Percentiles rank a stretch among this genome's conserved stretches.
Evolutionary conservation across 2,329 filamentous ascomycete genomes (phyloP).

Genomic region (Nothomitra cinnamomea): DNA sequence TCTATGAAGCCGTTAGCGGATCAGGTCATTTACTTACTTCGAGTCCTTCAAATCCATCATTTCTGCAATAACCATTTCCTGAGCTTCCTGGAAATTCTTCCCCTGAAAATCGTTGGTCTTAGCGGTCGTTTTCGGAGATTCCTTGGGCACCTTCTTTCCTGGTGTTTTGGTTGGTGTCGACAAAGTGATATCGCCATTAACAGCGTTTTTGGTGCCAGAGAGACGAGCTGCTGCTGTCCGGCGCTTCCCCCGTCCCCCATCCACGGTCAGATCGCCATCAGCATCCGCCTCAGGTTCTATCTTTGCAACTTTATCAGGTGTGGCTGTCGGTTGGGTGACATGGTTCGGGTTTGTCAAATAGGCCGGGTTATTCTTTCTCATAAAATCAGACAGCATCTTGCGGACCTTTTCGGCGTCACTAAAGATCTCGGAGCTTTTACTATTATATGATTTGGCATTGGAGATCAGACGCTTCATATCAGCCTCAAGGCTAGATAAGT

Average conservation of each 20-base stretch:
- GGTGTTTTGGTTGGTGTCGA: conserved; percentile 10
- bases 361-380: conserved; percentile 73
- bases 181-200: background rate
- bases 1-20: background rate
- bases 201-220: background rate
- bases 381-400: conserved; percentile 74
- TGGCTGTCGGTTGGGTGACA: background rate
- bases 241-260: conserved; percentile 5
- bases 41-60: conserved; percentile 50
- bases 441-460: conserved; percentile 75
- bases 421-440: conserved; percentile 52
- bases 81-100: conserved; percentile 65
- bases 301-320: background rate
- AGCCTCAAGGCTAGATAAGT: conserved; percentile 58
- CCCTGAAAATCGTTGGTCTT: conserved; percentile 39
- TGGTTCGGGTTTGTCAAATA: conserved; percentile 38
- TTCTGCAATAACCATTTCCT: conserved; percentile 70
- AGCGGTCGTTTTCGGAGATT: conserved; percentile 13
- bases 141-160: background rate
- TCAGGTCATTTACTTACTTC: conserved; percentile 30
- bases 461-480: conserved; percentile 77
- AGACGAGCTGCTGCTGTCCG: background rate
- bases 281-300: conserved; percentile 24
- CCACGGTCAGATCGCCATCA: conserved; percentile 15
- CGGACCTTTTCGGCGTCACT: conserved; percentile 76